A percentile compares a stretch with the other conserved stretches of the same genome.
Evolutionary conservation across 2,329 filamentous ascomycete genomes (phyloP).

Genomic region (Fusarium nelsonii): DNA sequence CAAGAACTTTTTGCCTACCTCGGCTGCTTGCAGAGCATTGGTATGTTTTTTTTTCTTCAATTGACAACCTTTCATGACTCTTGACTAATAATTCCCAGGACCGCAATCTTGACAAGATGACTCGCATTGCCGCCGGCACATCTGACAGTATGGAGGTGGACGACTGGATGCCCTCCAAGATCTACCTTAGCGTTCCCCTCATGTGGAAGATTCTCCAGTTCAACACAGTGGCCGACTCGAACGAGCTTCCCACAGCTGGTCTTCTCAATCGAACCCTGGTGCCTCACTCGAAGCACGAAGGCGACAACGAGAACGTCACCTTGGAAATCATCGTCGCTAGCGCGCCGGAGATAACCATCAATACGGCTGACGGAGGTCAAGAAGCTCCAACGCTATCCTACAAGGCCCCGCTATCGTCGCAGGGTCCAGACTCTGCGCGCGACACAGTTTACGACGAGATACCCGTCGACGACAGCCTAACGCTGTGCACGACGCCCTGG

Average conservation of each 20-base stretch:
- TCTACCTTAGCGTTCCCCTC: slow-evolving; percentile 64
- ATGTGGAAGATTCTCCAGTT: slow-evolving; percentile 67
- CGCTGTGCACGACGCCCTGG: slow-evolving; percentile 59
- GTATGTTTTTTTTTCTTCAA: slow-evolving; percentile 50
- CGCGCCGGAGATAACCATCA: slow-evolving; percentile 64
- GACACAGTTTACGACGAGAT: slow-evolving; percentile 49
- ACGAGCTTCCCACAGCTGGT: slow-evolving; percentile 53
- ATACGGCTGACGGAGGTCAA: slow-evolving; percentile 64
- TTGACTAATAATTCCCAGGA: slow-evolving; percentile 53
- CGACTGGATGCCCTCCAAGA: slow-evolving; percentile 65
- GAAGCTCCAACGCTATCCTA: slow-evolving; percentile 59
- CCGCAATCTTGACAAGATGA: slow-evolving; percentile 62
- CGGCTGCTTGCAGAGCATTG: slow-evolving; percentile 59
- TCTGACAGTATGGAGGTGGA: slow-evolving; percentile 60
- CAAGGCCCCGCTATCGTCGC: slow-evolving; percentile 47
- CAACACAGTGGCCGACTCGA: slow-evolving; percentile 56
- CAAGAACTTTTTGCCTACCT: slow-evolving; percentile 61
- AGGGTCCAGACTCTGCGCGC: slow-evolving; percentile 42
- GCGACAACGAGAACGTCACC: slow-evolving; percentile 53
- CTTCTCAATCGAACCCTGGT: slow-evolving; percentile 59
- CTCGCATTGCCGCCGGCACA: slow-evolving; percentile 61
- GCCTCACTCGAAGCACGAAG: slow-evolving; percentile 48
- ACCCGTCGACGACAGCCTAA: slow-evolving; percentile 53
- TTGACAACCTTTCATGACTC: too few relatives aligned
- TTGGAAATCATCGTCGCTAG: slow-evolving; percentile 65